Evolutionary conservation across 257 asterid genomes (phyloP), one percentile per base, ranked within the genome.

Genomic region (Ilex aquifolium): DNA sequence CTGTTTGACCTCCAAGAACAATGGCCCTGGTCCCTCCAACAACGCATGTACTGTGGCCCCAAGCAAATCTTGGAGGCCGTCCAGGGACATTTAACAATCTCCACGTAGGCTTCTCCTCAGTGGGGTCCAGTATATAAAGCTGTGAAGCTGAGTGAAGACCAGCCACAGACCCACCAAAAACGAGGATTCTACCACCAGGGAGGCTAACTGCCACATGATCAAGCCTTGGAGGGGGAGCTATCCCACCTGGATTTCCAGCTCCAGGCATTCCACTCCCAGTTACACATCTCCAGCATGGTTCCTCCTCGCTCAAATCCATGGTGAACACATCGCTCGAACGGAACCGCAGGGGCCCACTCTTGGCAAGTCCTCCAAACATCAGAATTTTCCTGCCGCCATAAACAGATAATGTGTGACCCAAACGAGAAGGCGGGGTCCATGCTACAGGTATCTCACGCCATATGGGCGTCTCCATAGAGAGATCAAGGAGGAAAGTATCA

Each of bases 141-240:
- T 89, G 95, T 3, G 97, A 89, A 16, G 97, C 97, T 0, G 98
- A 92, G 80, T 92, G 98, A 29, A 92, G 97, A 36, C 98, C 98
- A 7, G 98, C 90, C 57, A 92, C 92, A 27, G 98, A 92, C 44
- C 98, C 98, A 58, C 96, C 98, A 57, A 91, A 91, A 30, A 88
- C 80, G 13, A 88, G 73, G 63, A 91, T 81, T 53, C 97, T 78
- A 31, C 96, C 96, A 6, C 97, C 95, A 15, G 96, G 97, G 31
- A 88, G 82, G 75, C 95, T 88, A 49, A 88, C 88, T 0, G 98
- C 97, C 76, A 92, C 98, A 53, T 92, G 98, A 74, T 92, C 98
- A 44, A 91, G 88, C 67, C 98, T 81, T 32, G 98, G 98, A 6
- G 98, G 95, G 32, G 98, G 98, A 30, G 95, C 88, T 40, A 91